Base-by-base conservation (phyloP, 179 eudicot genomes). In the Drosera spatulata region DNA sequence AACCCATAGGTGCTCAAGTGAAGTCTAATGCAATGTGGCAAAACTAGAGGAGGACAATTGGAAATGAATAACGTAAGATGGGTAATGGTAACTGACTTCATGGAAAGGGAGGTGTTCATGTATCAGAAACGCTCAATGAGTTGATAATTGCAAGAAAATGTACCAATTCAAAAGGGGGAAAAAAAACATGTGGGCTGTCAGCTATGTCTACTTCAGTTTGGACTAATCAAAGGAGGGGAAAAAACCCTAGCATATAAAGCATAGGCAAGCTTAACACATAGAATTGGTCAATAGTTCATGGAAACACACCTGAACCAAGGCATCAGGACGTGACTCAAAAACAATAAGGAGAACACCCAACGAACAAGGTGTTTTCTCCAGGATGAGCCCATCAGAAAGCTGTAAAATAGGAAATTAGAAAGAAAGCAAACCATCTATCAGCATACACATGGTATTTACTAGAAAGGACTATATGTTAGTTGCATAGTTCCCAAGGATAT, bases 251-350 rank as follows among this genome's bases (percentile, higher is more conserved):
- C 33, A 45, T 45, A 6, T 10, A 45, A 10, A 45, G 49, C 0
- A 45, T 10, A 45, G 49, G 10, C 11, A 50, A 50, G 13, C 3
- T 7, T 10, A 15, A 10, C 53, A 50, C 12, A 10, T 50, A 6
- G 33, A 6, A 7, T 3, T 10, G 4, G 15, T 6, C 10, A 13
- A 59, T 11, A 8, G 4, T 43, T 8, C 6, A 43, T 22, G 45
- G n/a, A 11, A 39, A 38, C 38, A 66, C 67, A 89, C 97, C 95
- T 87, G 97, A 74, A 89, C 97, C 61, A 89, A 73, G 53, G 97
- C 97, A 69, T 89, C 97, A 46, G 97, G 97, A 6, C 95, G 95
- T 47, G 95, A 89, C 80, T 87, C 95, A 58, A 89, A 89, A 45
- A 89, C 87, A 65, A 89, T 80, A 59, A 89, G 76, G 48, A 89